A percentile compares a stretch with the other conserved stretches of the same genome.
Evolutionary conservation across 495 filamentous ascomycete species (phyloP).

Genomic region (Parmelia sp.): DNA sequence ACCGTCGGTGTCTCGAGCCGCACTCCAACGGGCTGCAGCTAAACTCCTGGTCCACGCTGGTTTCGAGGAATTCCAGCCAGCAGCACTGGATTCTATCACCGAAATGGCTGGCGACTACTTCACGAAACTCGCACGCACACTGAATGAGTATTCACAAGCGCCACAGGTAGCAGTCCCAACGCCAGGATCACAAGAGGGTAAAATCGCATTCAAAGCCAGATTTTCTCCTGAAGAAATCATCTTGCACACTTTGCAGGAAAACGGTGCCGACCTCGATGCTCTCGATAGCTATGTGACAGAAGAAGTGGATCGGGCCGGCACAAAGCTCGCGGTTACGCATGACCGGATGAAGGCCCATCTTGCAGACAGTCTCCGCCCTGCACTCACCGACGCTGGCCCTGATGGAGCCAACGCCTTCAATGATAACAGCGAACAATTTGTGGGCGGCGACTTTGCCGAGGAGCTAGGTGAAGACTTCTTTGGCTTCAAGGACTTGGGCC

Average conservation of each 20-base stretch:
- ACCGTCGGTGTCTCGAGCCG: slow-evolving; percentile 68
- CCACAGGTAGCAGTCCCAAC: slow-evolving; percentile 50
- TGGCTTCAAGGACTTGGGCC: slow-evolving; percentile 89
- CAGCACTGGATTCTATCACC: slow-evolving; percentile 82
- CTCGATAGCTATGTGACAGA: slow-evolving; percentile 89
- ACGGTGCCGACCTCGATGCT: slow-evolving; percentile 71
- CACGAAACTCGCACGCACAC: slow-evolving; percentile 66
- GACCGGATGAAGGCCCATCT: slow-evolving; percentile 88
- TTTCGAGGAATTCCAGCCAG: slow-evolving; percentile 96
- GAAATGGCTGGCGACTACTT: slow-evolving; percentile 90
- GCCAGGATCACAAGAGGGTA: slow-evolving; percentile 34
- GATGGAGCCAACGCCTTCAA: slow-evolving; percentile 89
- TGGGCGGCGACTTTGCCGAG: slow-evolving; percentile 93
- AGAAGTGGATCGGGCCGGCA: slow-evolving; percentile 80
- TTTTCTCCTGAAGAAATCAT: slow-evolving; percentile 79
- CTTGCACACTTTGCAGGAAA: slow-evolving; percentile 74
- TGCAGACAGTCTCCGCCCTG: slow-evolving; percentile 84
- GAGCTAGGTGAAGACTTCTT: slow-evolving; percentile 99
- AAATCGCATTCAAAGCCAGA: slow-evolving; percentile 52
- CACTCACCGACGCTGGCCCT: slow-evolving; percentile 67
- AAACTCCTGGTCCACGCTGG: slow-evolving; percentile 96
- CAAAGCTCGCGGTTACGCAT: slow-evolving; percentile 78
- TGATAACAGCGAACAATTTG: slow-evolving; percentile 95
- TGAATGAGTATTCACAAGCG: slow-evolving; percentile 75
- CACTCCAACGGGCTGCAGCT: slow-evolving; percentile 80